phyloP scores from a whole-genome alignment of 2,329 filamentous ascomycete species.

The Ilyonectria destructans region DNA sequence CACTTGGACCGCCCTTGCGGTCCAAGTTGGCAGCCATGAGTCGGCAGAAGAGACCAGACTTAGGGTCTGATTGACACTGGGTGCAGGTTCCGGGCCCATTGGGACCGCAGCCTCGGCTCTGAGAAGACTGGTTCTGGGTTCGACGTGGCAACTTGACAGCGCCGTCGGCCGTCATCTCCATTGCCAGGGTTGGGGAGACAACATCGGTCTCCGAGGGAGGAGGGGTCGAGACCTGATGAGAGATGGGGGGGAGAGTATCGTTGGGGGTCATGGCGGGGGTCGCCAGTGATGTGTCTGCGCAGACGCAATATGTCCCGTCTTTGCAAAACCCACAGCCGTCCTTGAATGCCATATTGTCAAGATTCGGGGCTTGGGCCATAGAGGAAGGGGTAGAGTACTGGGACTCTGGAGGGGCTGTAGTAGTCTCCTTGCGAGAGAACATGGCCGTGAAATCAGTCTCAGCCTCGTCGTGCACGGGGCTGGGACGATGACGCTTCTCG shows the following conservation, averaged over 20 bases:
- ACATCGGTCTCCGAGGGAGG: conserved; percentile 75
- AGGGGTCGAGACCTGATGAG: conserved; percentile 69
- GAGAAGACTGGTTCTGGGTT: conserved; percentile 50
- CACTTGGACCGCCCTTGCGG: conserved; percentile 55
- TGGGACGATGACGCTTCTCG: conserved; percentile 71
- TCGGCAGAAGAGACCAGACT: conserved; percentile 87
- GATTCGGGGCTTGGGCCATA: conserved; percentile 56
- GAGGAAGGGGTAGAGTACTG: conserved; percentile 52
- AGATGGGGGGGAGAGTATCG: conserved; percentile 60
- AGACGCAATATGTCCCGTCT: conserved; percentile 87
- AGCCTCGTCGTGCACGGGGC: conserved; percentile 70
- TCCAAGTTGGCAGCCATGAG: conserved; percentile 80
- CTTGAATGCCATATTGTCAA: conserved; percentile 63
- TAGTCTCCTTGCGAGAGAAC: conserved; percentile 67
- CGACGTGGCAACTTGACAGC: conserved; percentile 72
- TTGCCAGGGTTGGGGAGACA: conserved; percentile 65
- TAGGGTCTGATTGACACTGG: conserved; percentile 84
- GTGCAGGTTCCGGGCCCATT: conserved; percentile 85
- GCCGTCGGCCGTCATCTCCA: conserved; percentile 74
- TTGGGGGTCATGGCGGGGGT: conserved; percentile 59
- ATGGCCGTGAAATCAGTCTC: conserved; percentile 84
- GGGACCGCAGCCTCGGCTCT: conserved; percentile 67
- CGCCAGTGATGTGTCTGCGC: conserved; percentile 73
- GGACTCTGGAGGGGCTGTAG: conserved; percentile 40
- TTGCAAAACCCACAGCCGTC: conserved; percentile 88